A percentile compares a stretch with the other conserved stretches of the same genome.
These are phyloP conservation scores for Corchorus olitorius DNA, from an alignment of 345 rosid genomes.

Conservation along the genomic window DNA sequence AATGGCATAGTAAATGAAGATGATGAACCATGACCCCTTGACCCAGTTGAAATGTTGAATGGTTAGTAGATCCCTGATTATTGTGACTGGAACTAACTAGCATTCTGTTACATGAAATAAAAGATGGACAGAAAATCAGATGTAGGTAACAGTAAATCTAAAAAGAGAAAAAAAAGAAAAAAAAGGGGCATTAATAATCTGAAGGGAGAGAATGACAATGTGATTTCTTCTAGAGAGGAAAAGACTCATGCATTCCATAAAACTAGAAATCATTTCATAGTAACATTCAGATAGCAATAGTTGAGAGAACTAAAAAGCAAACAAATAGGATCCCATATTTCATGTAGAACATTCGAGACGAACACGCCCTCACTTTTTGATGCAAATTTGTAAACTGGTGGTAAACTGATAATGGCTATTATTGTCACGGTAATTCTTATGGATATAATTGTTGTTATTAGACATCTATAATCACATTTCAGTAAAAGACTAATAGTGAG, in stretches of 20 bases:
- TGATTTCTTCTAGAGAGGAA: background rate
- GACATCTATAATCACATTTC: slow-evolving; percentile 3
- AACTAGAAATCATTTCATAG: slow-evolving; percentile 6
- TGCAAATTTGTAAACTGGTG: background rate
- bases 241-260: background rate
- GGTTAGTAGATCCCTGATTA: slow-evolving; percentile 35
- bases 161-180: too few relatives aligned
- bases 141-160: too few relatives aligned
- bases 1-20: slow-evolving; percentile 42
- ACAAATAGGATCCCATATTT: background rate
- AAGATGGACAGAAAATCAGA: background rate
- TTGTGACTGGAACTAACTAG: slow-evolving; percentile 31
- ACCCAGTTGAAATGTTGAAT: slow-evolving; percentile 21
- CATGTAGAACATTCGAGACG: background rate
- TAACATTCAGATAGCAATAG: background rate
- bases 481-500: background rate
- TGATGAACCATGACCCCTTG: slow-evolving; percentile 31
- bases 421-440: background rate
- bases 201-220: background rate
- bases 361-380: background rate
- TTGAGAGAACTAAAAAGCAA: background rate
- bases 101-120: slow-evolving; percentile 24
- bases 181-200: too few relatives aligned
- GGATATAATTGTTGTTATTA: background rate
- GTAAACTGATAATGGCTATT: background rate